These are phyloP conservation scores for Oryza nivara DNA, from an alignment of 176 grass and related monocot species.

Conservation along the genomic window DNA sequence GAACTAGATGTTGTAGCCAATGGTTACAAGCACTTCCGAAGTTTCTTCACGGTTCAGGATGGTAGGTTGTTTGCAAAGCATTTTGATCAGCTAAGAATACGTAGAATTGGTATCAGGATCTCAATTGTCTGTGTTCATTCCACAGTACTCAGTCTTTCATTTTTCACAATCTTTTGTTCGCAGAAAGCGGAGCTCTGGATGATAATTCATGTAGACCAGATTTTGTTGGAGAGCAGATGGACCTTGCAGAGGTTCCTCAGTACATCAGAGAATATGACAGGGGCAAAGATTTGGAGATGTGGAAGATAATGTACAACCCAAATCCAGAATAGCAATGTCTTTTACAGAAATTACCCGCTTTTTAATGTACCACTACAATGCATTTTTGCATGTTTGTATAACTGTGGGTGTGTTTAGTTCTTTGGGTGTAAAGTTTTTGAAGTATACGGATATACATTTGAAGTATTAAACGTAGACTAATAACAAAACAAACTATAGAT, in stretches of 20 bases:
- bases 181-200: constrained; percentile 27
- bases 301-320: constrained; percentile 54
- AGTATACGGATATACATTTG: too few relatives aligned
- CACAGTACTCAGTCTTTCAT: neutral
- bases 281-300: constrained; percentile 71
- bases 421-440: too few relatives aligned
- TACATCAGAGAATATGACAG: constrained; percentile 83
- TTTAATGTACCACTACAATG: neutral
- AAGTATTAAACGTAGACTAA: too few relatives aligned
- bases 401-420: neutral
- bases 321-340: neutral
- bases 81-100: neutral
- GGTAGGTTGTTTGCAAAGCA: constrained; percentile 22
- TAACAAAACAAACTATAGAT: too few relatives aligned
- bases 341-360: neutral
- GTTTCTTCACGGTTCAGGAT: constrained; percentile 54
- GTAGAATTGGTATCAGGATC: neutral
- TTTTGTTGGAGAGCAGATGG: constrained; percentile 60
- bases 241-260: constrained; percentile 60
- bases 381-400: neutral
- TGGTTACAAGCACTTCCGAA: constrained; percentile 74
- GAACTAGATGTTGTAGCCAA: constrained; percentile 80
- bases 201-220: neutral
- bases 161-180: neutral
- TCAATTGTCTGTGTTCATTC: neutral